Evolutionary conservation across 345 rosid genomes (phyloP), one percentile per base, ranked within the genome.

Genomic region (Citrus australasica): DNA sequence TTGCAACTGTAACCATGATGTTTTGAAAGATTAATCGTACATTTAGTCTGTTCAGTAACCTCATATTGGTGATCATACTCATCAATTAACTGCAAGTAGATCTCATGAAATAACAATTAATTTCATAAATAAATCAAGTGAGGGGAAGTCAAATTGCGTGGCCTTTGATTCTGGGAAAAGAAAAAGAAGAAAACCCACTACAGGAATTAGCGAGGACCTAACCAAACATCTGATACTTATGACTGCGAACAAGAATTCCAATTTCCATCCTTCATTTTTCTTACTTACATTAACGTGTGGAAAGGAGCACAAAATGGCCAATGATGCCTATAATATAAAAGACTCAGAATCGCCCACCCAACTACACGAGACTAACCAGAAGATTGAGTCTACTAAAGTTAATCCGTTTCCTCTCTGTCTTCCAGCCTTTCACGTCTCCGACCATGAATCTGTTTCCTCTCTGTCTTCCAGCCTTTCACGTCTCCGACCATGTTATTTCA

Each of bases 21-120:
- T 46, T 46, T 13, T 11, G 51, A 46, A 46, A 46, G 13, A 46
- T 46, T 46, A 46, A 13, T 46, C 51, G 3, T 46, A 5, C 17
- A 4, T 46, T 46, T 13, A 13, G 5, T 10, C 51, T 9, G 84
- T 37, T 95, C 98, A 28, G 98, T 97, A 71, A 89, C 93, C 85
- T 95, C 99, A 27, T 98, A 93, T 81, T 90, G 89, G 81, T 95
- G 98, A 66, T 93, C 99, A 69, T 95, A 91, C 78, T 95, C 98
- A 79, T 95, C 97, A n/a, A 95, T 72, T 78, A 95, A 98, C 99
- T 92, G 89, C 83, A 79, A 30, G 51, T 48, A 35, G 37, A 66
- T 9, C 48, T 56, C 79, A 28, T 66, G 46, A 68, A 48, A 14
- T 14, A 48, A 14, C 19, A 14, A 48, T 48, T 48, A 48, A 48